Base-by-base conservation (phyloP, 2,329 filamentous ascomycete genomes). In the Cladorrhinum sp. region DNA sequence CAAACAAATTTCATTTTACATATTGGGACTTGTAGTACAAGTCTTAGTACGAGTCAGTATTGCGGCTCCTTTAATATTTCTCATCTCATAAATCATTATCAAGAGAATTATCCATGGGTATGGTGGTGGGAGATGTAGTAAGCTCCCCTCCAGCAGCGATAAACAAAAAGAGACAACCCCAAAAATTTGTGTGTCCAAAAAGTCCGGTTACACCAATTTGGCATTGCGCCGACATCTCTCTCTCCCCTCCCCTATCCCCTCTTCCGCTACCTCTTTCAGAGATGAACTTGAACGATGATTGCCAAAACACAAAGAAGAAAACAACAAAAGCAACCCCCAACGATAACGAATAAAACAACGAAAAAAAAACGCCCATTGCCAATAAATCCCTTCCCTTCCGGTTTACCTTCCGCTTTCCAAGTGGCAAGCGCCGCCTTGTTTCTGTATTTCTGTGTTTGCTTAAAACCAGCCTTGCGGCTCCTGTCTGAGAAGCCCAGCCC, bases 381-480 rank as follows among this genome's bases (percentile, higher is more conserved):
- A 18, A 23, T 32, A 55, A n/a, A n/a, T 25, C 27, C 53, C 50
- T 38, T 24, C 12, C 41, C 18, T 55, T 57, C 29, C 38, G 16
- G 7, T 55, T 57, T 23, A 45, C 24, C 58, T 56, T 58, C 41
- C 48, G 41, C 45, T 57, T 36, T 48, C 29, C 50, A 18, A 58
- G 61, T 57, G 61, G 57, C 61, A 57, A 63, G 57, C 41, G 61
- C 63, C 57, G 57, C 63, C 56, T 49, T 49, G 36, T 22, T 56
- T 55, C 22, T 38, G 50, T 36, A 51, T 41, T 50, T 55, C 20
- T 25, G 32, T 41, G 24, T 50, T 41, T 55, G 62, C 53, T 41
- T 22, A 57, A 52, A 50, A 53, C 49, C 45, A 50, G 64, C 62
- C 62, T 64, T 64, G 62, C 62, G 62, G 64, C 62, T 59, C 56